These are phyloP conservation scores for Epichloe scottii DNA, from an alignment of 2,329 filamentous ascomycete species.

Conservation along the genomic window DNA sequence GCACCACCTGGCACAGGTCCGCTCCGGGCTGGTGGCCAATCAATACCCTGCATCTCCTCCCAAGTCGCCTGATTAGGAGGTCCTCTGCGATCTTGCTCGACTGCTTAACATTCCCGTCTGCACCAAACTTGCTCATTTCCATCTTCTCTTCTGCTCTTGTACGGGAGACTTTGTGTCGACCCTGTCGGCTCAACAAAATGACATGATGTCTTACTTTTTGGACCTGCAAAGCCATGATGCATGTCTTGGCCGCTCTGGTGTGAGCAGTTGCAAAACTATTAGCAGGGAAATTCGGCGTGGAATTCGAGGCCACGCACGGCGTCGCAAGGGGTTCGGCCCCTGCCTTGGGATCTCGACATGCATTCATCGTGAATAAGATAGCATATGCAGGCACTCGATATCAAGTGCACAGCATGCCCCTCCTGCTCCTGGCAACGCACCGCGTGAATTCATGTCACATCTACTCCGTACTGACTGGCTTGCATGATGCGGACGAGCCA, in stretches of 20 bases:
- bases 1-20: slow-evolving; percentile 10
- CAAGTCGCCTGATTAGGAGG: slow-evolving; percentile 14
- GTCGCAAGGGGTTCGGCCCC: background rate
- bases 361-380: background rate
- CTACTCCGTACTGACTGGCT: too few species aligned
- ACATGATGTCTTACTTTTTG: background rate
- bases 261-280: background rate
- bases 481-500: too few species aligned
- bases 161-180: too few species aligned
- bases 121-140: too few species aligned
- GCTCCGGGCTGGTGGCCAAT: slow-evolving; percentile 14
- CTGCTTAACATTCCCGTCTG: too few species aligned
- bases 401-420: background rate
- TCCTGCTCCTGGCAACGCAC: background rate
- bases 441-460: background rate
- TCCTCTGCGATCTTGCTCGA: background rate
- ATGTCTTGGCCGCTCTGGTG: background rate
- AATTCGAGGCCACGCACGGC: background rate
- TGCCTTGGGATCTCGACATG: background rate
- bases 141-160: too few species aligned
- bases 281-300: background rate
- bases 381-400: background rate
- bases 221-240: background rate
- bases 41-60: slow-evolving; percentile 6
- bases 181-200: too few species aligned